These are phyloP conservation scores for Pseudonitzschia multiseries DNA, from an alignment of 108 stramenopile species.

Conservation along the genomic window DNA sequence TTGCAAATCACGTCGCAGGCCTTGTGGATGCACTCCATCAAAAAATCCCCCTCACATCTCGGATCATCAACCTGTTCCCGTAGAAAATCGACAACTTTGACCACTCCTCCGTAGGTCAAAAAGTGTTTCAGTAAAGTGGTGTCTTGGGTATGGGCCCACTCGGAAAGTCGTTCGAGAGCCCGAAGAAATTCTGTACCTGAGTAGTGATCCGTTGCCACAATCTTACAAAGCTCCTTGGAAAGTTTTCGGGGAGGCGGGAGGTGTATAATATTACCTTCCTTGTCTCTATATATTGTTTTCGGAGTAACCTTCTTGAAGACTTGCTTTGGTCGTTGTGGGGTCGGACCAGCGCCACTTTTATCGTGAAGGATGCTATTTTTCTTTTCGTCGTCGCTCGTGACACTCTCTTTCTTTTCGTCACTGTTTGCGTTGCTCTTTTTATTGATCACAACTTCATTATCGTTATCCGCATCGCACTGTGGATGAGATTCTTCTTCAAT, in stretches of 20 bases:
- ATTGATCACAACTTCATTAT: not conserved
- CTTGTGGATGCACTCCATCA: constrained; percentile 4
- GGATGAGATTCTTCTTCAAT: not conserved
- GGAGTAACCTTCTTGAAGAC: not conserved
- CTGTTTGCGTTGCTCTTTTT: not conserved
- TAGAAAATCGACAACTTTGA: not conserved
- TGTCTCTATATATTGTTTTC: not conserved
- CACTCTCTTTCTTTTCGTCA: not conserved
- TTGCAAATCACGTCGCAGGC: constrained; percentile 5
- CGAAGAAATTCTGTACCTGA: not conserved
- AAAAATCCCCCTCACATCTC: not conserved
- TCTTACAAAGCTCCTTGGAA: constrained; percentile 8
- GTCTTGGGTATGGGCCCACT: constrained; percentile 9
- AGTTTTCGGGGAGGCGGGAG: constrained; percentile 1
- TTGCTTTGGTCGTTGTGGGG: not conserved
- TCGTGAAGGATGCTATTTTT: not conserved
- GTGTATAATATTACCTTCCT: not conserved
- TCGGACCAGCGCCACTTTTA: not conserved
- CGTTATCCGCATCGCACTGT: not conserved
- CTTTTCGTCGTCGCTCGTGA: not conserved
- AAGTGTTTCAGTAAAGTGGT: not conserved
- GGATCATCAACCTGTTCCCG: not conserved
- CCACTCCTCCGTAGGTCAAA: constrained; percentile 5
- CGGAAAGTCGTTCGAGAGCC: constrained; percentile 7
- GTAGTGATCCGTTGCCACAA: constrained; percentile 5